A percentile compares a stretch with the other conserved stretches of the same genome.
phyloP scores from a whole-genome alignment of 495 filamentous ascomycete genomes.

The Penicillium cataractarum region DNA sequence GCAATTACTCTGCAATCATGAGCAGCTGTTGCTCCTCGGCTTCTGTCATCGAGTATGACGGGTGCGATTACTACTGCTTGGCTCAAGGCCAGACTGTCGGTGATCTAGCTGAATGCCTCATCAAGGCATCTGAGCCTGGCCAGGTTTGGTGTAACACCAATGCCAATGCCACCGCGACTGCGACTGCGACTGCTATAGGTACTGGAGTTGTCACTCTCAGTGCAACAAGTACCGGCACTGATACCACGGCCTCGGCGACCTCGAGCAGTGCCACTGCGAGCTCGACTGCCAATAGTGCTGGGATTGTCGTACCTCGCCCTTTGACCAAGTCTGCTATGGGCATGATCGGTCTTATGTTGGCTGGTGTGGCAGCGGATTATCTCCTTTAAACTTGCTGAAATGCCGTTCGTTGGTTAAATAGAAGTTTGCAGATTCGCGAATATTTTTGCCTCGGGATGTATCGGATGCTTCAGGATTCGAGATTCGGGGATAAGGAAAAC shows the following conservation, averaged over 20 bases:
- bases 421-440: background rate
- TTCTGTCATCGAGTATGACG: constrained; percentile 43
- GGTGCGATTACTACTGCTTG: constrained; percentile 50
- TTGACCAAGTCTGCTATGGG: constrained; percentile 22
- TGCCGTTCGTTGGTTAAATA: background rate
- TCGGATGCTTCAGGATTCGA: background rate
- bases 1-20: constrained; percentile 42
- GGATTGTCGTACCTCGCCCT: constrained; percentile 6
- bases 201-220: constrained; percentile 25
- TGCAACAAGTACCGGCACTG: constrained; percentile 16
- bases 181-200: constrained; percentile 40
- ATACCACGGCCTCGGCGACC: constrained; percentile 18
- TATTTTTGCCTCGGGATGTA: background rate
- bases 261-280: constrained; percentile 18
- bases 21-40: constrained; percentile 42
- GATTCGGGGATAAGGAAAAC: constrained; percentile 4
- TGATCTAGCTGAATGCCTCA: constrained; percentile 39
- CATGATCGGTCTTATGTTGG: constrained; percentile 16
- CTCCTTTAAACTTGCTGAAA: constrained; percentile 2
- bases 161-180: constrained; percentile 30
- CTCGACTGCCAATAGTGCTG: constrained; percentile 21
- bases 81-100: constrained; percentile 41
- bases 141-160: constrained; percentile 43
- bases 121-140: constrained; percentile 34
- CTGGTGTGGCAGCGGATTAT: constrained; percentile 12